A percentile compares a stretch with the other conserved stretches of the same genome.
Conservation (phyloP, 768 basidiomycete species). For the Termitomyces sp. region DNA sequence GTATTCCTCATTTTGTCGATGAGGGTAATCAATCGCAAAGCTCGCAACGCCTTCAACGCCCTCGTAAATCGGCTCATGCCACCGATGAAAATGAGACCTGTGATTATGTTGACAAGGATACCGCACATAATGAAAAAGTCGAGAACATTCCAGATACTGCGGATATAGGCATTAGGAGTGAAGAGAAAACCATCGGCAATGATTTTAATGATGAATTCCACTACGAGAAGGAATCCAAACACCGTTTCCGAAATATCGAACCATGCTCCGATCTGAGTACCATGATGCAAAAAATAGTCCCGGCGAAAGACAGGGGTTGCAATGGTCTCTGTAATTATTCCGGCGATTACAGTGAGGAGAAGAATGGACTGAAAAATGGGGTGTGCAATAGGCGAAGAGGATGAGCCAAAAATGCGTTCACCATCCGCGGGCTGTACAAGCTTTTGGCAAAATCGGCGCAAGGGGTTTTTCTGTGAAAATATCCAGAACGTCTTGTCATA, state of each 20-base stretch:
- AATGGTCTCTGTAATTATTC: conserved; percentile 74
- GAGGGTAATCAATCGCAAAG: conserved; percentile 85
- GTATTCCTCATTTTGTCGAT: conserved; percentile 83
- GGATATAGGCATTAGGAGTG: conserved; percentile 87
- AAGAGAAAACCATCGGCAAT: conserved; percentile 90
- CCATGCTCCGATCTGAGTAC: conserved; percentile 68
- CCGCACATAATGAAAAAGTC: conserved; percentile 84
- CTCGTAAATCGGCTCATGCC: conserved; percentile 79
- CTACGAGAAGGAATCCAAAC: conserved; percentile 64
- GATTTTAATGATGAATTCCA: conserved; percentile 87
- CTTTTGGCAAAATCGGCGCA: conserved; percentile 76
- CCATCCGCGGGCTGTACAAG: conserved; percentile 79
- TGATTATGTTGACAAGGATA: conserved; percentile 67
- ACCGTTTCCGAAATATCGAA: conserved; percentile 76
- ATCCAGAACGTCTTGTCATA: conserved; percentile 91
- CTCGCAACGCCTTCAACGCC: conserved; percentile 82
- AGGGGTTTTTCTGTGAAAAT: conserved; percentile 69
- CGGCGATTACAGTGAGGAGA: conserved; percentile 70
- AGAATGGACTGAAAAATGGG: conserved; percentile 72
- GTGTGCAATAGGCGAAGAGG: conserved; percentile 57
- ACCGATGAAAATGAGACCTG: conserved; percentile 67
- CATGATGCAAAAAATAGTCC: conserved; percentile 56
- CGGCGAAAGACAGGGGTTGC: conserved; percentile 84
- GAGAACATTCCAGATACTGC: conserved; percentile 87
- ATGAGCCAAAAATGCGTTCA: conserved; percentile 81